Evolutionary conservation across 805 yeast genomes (phyloP), one percentile per base, ranked within the genome.

Genomic region (Blastobotrys chiropterorum): DNA sequence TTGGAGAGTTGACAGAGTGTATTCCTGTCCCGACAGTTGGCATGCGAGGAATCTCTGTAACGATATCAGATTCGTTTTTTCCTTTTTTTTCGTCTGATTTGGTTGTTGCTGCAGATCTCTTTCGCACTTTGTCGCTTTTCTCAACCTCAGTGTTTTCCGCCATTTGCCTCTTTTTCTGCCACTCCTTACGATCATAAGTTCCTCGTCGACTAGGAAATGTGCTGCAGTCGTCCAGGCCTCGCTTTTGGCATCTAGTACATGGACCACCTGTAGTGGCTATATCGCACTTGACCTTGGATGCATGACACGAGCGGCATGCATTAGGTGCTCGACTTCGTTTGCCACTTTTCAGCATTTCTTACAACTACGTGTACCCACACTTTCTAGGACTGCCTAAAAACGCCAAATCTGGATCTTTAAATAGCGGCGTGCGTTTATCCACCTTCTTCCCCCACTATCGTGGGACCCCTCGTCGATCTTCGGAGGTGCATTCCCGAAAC

Each of bases 251-350:
- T 38, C 55, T 26, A 4, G 53, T 42, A 22, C 57, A 54, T 3
- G 57, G 57, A 13, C 39, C 17, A 3, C 55, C 57, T 11, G 20
- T 17, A 3, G 39, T 40, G 14, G 52, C 21, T 2, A 42, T 41
- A 41, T 54, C 57, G 39, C 57, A 54, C 40, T 49, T 48, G 46
- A 51, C 42, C 38, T 52, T 51, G 15, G 30, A 30, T 4, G 45
- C 19, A 31, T 49, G 57, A 40, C 57, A 54, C 11, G 31, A 22
- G 5, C 40, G 38, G 31, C 57, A 54, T 16, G 45, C 54, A 40
- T 15, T 15, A 3, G 43, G 19, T 8, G 43, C 43, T 15, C 43
- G 19, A 17, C 30, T 43, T 14, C 46, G 19, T 14, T 43, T 43
- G 5, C 34, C 34, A 26, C 8, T 6, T 26, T 26, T 26, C 5